Evolutionary conservation across 2,329 filamentous ascomycete species (phyloP).

Genomic region (Fusarium compactum): DNA sequence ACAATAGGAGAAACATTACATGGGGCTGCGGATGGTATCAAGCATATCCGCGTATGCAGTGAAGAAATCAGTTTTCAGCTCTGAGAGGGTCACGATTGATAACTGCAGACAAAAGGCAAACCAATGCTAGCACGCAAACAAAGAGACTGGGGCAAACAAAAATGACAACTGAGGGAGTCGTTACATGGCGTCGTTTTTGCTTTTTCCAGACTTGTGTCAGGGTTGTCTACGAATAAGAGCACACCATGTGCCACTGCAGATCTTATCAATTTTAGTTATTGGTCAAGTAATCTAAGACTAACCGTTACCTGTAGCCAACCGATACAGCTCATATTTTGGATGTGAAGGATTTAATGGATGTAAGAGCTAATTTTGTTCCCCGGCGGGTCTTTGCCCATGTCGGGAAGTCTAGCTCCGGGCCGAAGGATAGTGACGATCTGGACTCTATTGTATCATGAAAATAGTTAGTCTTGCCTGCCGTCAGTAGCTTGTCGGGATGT

Average conservation of each 20-base stretch:
- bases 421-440: not conserved
- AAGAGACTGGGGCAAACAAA: not conserved
- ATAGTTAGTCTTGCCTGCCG: not conserved
- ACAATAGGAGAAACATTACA: not conserved
- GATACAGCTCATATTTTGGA: not conserved
- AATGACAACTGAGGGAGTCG: not conserved
- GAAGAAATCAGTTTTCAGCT: not conserved
- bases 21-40: not conserved
- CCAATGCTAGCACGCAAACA: not conserved
- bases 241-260: not conserved
- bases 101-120: constrained; percentile 2
- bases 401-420: not conserved
- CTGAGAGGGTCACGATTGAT: not conserved
- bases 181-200: constrained; percentile 2
- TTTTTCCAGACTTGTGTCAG: not conserved
- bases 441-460: not conserved
- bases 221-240: not conserved
- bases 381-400: not conserved
- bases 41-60: not conserved
- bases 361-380: not conserved
- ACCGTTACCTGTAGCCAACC: not conserved
- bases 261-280: not conserved
- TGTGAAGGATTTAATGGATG: not conserved
- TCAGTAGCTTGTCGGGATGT: not conserved
- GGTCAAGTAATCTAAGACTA: not conserved